Percentiles rank a stretch among this genome's conserved stretches.
Conservation (phyloP, 108 stramenopile genomes). For the Discostella stelligeroides region DNA sequence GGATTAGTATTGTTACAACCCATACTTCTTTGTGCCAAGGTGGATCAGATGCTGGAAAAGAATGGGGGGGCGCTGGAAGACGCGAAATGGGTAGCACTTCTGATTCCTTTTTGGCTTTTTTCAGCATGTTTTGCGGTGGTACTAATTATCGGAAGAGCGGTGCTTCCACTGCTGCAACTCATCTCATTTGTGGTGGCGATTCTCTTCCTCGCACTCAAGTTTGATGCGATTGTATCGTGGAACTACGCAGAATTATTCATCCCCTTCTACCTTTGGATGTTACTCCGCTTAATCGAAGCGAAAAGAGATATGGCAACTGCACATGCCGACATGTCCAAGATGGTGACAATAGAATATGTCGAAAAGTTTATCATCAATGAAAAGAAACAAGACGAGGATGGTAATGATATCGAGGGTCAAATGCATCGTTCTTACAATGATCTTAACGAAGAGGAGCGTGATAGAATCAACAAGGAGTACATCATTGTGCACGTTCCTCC, state of each 20-base stretch:
- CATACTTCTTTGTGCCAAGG: conserved; percentile 73
- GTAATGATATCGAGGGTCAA: conserved; percentile 43
- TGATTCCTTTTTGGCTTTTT: conserved; percentile 71
- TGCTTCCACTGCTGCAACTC: conserved; percentile 45
- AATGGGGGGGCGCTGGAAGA: conserved; percentile 55
- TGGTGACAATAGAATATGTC: conserved; percentile 67
- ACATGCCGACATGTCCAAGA: conserved; percentile 48
- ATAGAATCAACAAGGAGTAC: conserved; percentile 53
- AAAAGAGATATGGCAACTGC: conserved; percentile 32
- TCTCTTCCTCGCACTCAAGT: conserved; percentile 51
- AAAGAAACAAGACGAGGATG: conserved; percentile 47
- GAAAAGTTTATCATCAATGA: conserved; percentile 63
- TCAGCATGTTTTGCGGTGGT: conserved; percentile 41
- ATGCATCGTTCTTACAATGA: conserved; percentile 57
- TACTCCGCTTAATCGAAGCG: conserved; percentile 44
- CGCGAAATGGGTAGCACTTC: conserved; percentile 58
- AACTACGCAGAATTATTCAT: conserved; percentile 41
- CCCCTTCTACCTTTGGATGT: conserved; percentile 49
- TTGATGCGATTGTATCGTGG: conserved; percentile 32
- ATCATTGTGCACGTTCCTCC: conserved; percentile 62
- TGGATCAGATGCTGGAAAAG: conserved; percentile 66
- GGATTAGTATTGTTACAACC: conserved; percentile 69
- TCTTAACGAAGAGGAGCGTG: conserved; percentile 66
- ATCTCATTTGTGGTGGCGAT: conserved; percentile 52
- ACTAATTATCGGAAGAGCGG: conserved; percentile 40